Evolutionary conservation across 2,329 filamentous ascomycete species (phyloP).

Genomic region (Calycina herbarum): DNA sequence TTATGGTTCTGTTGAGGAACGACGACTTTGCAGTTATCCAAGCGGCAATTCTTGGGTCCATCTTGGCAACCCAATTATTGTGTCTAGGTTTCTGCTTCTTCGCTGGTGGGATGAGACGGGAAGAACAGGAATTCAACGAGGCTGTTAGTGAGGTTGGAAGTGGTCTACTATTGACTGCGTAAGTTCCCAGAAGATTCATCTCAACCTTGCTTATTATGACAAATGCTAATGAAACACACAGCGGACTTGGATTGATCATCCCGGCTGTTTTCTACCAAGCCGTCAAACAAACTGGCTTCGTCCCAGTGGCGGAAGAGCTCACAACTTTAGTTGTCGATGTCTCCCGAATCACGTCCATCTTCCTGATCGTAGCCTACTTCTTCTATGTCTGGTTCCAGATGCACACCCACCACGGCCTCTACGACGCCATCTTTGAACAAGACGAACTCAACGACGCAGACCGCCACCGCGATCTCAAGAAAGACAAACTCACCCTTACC

Average conservation of each 20-base stretch:
- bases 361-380: slow-evolving; percentile 68
- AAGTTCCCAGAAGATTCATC: slow-evolving; percentile 63
- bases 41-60: slow-evolving; percentile 80
- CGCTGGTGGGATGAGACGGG: slow-evolving; percentile 66
- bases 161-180: slow-evolving; percentile 75
- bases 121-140: slow-evolving; percentile 71
- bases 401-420: slow-evolving; percentile 73
- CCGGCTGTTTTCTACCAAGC: slow-evolving; percentile 47
- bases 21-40: slow-evolving; percentile 68
- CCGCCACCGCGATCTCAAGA: slow-evolving; percentile 57
- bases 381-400: slow-evolving; percentile 73
- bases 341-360: slow-evolving; percentile 68
- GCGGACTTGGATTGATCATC: slow-evolving; percentile 49
- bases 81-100: slow-evolving; percentile 82
- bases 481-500: slow-evolving; percentile 69
- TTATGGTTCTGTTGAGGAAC: slow-evolving; percentile 68
- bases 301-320: slow-evolving; percentile 44
- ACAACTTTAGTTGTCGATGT: slow-evolving; percentile 58
- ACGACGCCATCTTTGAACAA: slow-evolving; percentile 68
- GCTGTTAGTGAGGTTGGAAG: slow-evolving; percentile 78
- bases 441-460: slow-evolving; percentile 71
- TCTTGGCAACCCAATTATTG: slow-evolving; percentile 77
- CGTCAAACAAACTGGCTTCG: slow-evolving; percentile 57
- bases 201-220: background rate
- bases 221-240: slow-evolving; percentile 28